Base-by-base conservation (phyloP, 306 rosid genomes). In the Mimosa pudica region DNA sequence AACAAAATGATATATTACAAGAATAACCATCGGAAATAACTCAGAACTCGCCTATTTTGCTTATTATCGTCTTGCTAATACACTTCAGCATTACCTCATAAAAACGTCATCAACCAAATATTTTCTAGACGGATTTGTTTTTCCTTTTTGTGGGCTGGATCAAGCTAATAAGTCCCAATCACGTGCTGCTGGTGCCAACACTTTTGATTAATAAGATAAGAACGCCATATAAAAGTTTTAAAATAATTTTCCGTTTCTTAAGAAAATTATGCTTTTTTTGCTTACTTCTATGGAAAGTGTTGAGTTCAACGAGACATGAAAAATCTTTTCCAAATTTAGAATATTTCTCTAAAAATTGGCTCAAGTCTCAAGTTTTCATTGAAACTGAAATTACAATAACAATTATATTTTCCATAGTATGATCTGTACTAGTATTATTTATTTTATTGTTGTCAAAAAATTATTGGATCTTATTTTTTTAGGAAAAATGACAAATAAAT, bases 11-110 rank as follows among this genome's bases (percentile, higher is more conserved):
- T n/a, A n/a, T n/a, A n/a, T n/a, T 24, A 24, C 30, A 24, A 24
- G 30, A 24, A 24, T 24, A 24, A 24, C 30, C 30, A 24, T 24
- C 30, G 30, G 30, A 24, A 24, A 24, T 24, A 24, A 24, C 30
- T 24, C 30, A 24, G 30, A 24, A 24, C 30, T 24, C 30, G 30
- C 30, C 30, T 24, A 24, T 24, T 24, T 24, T 24, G 30, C 30
- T 24, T 24, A 24, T 24, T 24, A 52, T 52, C 5, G 65, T 4
- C 12, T 44, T 32, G 32, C 24, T 66, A 16, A 36, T 69, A 33
- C n/a, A 80, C 84, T 44, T 84, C 90, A 78, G 52, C 61, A 45
- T 51, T 82, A 68, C 85, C 82, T 79, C 89, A 82, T 77, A 65
- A 78, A 35, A n/a, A 8, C 79, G 84, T 82, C 89, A 85, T 70